These are phyloP conservation scores for Sphagnurus paluster DNA, from an alignment of 1,284 basidiomycete genomes.

Conservation along the genomic window DNA sequence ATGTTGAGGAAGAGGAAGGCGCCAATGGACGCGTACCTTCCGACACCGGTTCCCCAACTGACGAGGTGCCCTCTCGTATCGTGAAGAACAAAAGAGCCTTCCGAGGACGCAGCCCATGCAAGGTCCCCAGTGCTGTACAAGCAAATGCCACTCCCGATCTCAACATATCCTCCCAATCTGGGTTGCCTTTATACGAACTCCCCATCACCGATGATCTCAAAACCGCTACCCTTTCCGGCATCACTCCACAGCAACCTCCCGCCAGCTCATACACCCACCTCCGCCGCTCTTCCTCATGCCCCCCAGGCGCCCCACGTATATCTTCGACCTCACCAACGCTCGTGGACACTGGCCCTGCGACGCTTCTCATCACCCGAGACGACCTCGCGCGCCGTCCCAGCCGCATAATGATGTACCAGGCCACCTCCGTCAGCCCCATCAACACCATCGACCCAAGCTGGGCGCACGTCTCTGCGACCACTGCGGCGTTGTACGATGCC, in stretches of 20 bases:
- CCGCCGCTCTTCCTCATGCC: slow-evolving; percentile 23
- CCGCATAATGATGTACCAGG: slow-evolving; percentile 36
- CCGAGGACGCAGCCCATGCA: background rate
- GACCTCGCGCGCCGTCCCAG: slow-evolving; percentile 40
- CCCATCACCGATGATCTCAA: too few species aligned
- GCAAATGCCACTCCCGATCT: background rate
- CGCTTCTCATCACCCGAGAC: slow-evolving; percentile 30
- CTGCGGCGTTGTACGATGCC: background rate
- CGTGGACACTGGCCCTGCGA: slow-evolving; percentile 10
- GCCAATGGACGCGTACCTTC: too few species aligned
- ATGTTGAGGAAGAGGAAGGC: slow-evolving; percentile 7
- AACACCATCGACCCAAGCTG: background rate
- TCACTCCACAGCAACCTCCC: background rate
- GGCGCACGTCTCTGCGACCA: slow-evolving; percentile 1
- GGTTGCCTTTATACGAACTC: too few species aligned
- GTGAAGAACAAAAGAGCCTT: slow-evolving; percentile 25
- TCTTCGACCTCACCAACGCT: slow-evolving; percentile 3
- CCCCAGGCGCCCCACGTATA: slow-evolving; percentile 19
- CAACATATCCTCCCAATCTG: slow-evolving; percentile 38
- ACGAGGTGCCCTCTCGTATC: too few species aligned
- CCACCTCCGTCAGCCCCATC: slow-evolving; percentile 9
- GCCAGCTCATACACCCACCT: slow-evolving; percentile 3
- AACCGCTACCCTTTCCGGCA: background rate
- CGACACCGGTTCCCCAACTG: too few species aligned
- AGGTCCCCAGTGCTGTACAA: background rate